These are phyloP conservation scores for Limonomyces culmigenus DNA, from an alignment of 1,284 basidiomycete species.

Conservation along the genomic window DNA sequence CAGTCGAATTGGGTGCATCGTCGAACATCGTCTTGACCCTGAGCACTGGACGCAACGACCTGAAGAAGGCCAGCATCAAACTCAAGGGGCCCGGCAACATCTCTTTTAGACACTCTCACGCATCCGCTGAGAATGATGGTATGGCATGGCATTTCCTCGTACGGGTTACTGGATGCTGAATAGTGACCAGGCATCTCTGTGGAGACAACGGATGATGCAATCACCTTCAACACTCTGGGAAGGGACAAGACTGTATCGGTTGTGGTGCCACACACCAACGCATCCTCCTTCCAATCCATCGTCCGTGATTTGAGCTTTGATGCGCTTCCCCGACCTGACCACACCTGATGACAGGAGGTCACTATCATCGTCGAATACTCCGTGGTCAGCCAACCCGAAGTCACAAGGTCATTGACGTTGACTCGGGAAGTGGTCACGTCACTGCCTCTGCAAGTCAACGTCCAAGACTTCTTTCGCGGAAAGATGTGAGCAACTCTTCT, in stretches of 20 bases:
- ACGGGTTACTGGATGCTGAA: too few species aligned
- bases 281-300: constrained; percentile 34
- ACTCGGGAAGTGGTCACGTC: constrained; percentile 39
- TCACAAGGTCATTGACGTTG: constrained; percentile 32
- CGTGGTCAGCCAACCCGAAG: constrained; percentile 32
- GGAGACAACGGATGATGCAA: constrained; percentile 21
- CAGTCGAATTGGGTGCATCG: constrained; percentile 53
- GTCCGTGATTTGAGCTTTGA: constrained; percentile 20
- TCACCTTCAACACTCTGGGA: constrained; percentile 30
- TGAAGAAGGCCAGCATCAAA: constrained; percentile 23
- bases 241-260: constrained; percentile 27
- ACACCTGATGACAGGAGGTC: too few species aligned
- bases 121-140: too few species aligned
- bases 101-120: too few species aligned
- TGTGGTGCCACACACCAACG: constrained; percentile 44
- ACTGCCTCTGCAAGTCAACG: constrained; percentile 68
- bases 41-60: constrained; percentile 46
- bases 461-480: constrained; percentile 75
- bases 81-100: too few species aligned
- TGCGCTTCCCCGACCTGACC: not conserved
- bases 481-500: constrained; percentile 12
- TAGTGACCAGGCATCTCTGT: too few species aligned
- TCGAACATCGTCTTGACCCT: constrained; percentile 36
- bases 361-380: too few species aligned
- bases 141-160: too few species aligned